A percentile compares a stretch with the other conserved stretches of the same genome.
Conservation (phyloP, 2,329 filamentous ascomycete species). For the Ceratocystis smalleyi region DNA sequence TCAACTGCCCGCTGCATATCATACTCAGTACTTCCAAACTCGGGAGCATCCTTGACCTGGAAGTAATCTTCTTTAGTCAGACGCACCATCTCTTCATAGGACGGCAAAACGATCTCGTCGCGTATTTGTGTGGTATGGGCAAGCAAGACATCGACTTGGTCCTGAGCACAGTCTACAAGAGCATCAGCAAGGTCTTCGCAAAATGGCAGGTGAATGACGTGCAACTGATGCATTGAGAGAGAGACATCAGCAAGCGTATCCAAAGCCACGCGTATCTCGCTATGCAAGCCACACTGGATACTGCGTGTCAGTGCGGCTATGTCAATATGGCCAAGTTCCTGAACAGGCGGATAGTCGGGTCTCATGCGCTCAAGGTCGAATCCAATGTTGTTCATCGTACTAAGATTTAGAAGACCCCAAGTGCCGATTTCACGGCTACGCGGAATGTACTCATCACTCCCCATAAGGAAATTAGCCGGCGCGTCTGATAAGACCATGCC, state of each 20-base stretch:
- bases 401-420: constrained; percentile 58
- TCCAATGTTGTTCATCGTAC: constrained; percentile 47
- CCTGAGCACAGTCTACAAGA: constrained; percentile 78
- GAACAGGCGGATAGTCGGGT: constrained; percentile 57
- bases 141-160: constrained; percentile 69
- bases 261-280: constrained; percentile 76
- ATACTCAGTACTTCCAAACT: constrained; percentile 62
- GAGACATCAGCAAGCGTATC: constrained; percentile 62
- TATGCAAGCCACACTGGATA: constrained; percentile 75
- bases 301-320: constrained; percentile 79
- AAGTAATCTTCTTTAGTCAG: constrained; percentile 61
- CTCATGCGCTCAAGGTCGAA: constrained; percentile 51
- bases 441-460: constrained; percentile 36
- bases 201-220: constrained; percentile 50
- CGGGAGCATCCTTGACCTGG: constrained; percentile 53
- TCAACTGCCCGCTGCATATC: constrained; percentile 77
- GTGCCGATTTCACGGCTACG: constrained; percentile 39
- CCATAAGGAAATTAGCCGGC: constrained; percentile 9
- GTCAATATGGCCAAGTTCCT: constrained; percentile 76
- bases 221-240: constrained; percentile 45
- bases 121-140: constrained; percentile 75
- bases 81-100: constrained; percentile 78
- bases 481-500: constrained; percentile 18
- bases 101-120: constrained; percentile 64
- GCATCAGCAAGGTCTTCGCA: constrained; percentile 84